phyloP scores from a whole-genome alignment of 108 stramenopile species.

The Skeletonema costatum region DNA sequence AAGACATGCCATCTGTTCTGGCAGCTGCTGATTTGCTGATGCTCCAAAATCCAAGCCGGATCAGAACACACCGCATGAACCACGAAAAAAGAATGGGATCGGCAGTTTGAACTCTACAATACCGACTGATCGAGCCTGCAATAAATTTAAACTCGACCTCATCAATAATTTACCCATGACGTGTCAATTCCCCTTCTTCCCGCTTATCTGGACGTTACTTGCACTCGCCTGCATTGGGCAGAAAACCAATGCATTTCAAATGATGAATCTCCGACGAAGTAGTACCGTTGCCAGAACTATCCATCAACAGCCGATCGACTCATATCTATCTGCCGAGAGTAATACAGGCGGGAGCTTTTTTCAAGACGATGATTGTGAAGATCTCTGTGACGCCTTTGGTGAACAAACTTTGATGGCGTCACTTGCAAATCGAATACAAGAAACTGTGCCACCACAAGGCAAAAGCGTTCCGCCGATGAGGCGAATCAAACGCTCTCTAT shows the following conservation, averaged over 20 bases:
- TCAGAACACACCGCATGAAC: too few relatives aligned
- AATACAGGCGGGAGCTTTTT: not conserved
- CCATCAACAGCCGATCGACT: not conserved
- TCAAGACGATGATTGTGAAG: constrained; percentile 40
- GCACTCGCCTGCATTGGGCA: not conserved
- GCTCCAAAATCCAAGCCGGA: too few relatives aligned
- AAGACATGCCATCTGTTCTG: too few relatives aligned
- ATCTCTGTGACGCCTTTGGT: constrained; percentile 30
- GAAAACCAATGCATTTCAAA: not conserved
- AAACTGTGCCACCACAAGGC: not conserved
- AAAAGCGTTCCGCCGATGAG: not conserved
- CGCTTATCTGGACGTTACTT: not conserved
- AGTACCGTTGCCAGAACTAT: not conserved
- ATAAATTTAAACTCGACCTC: too few relatives aligned
- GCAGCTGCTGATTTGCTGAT: too few relatives aligned
- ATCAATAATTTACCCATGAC: not conserved
- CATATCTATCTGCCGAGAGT: not conserved
- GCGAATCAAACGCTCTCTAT: not conserved
- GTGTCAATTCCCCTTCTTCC: not conserved
- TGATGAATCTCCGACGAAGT: not conserved
- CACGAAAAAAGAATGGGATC: too few relatives aligned
- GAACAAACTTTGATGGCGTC: not conserved
- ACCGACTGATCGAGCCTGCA: too few relatives aligned
- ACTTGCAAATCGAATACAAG: not conserved
- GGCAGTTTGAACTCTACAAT: too few relatives aligned